Base-by-base conservation (phyloP, 306 rosid species). In the Vigna hirtella region DNA sequence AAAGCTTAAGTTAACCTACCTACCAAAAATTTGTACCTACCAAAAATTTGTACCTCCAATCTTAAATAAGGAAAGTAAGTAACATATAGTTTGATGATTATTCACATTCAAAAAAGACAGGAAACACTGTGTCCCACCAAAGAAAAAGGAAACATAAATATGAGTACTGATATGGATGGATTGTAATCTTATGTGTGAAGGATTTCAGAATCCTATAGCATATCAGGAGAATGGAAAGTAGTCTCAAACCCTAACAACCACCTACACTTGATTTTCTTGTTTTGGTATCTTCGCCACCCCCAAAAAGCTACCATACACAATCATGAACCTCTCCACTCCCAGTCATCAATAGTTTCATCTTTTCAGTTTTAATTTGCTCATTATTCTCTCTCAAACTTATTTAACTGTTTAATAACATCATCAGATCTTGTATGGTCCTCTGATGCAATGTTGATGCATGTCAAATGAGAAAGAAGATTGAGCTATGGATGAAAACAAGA, bases 171-270 rank as follows among this genome's bases (percentile, higher is more conserved):
- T 73, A 52, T 63, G 79, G 80, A 34, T 53, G 70, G 55, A 63
- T 73, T 61, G 75, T 74, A 52, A 61, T 83, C 55, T 49, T 66
- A 30, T 50, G 62, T 18, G 30, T 16, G 70, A 78, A 73, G 73
- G 83, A 85, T 85, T 67, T 85, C 72, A 61, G 83, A 81, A 81
- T 81, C 80, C 24, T 66, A 26, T 26, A 58, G 18, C 80, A 66
- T 83, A 83, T 73, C 76, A 64, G 62, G 52, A 1, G 8, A 50
- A 78, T 53, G 56, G 61, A 68, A 74, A 66, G 59, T 58, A 24
- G 40, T 49, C 55, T 61, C 80, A 82, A 86, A 81, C 89, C 89
- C 89, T 85, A 87, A 79, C 87, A 70, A 76, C 59, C 69, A 66
- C 11, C 56, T 67, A 79, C 56, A 47, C 55, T 30, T 48, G 32